Conservation (phyloP, 2,329 filamentous ascomycete genomes). For the Curvularia sp. region DNA sequence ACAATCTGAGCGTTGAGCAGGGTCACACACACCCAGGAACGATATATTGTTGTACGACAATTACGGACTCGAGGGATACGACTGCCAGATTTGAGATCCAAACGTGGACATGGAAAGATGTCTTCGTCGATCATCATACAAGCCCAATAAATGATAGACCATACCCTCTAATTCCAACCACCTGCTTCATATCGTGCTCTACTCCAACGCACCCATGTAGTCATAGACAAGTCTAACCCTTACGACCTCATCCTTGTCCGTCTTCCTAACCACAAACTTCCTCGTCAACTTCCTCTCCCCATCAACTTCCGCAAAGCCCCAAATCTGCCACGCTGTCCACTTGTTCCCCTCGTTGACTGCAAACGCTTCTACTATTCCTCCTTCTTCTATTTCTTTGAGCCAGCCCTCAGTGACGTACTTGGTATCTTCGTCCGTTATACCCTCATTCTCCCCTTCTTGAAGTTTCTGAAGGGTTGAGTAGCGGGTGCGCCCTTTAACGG, state of each 20-base stretch:
- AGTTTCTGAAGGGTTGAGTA: slow-evolving; percentile 52
- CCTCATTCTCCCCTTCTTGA: slow-evolving; percentile 31
- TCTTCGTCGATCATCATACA: background rate
- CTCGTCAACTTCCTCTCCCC: slow-evolving; percentile 44
- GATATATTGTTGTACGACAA: slow-evolving; percentile 10
- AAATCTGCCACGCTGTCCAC: slow-evolving; percentile 48
- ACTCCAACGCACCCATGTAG: slow-evolving; percentile 36
- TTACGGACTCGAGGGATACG: slow-evolving; percentile 7
- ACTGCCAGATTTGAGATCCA: slow-evolving; percentile 2
- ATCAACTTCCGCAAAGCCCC: slow-evolving; percentile 44
- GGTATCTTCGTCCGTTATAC: slow-evolving; percentile 29
- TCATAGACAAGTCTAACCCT: slow-evolving; percentile 47
- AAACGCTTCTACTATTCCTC: slow-evolving; percentile 45
- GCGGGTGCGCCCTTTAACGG: slow-evolving; percentile 66
- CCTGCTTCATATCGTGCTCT: background rate
- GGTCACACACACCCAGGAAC: slow-evolving; percentile 8
- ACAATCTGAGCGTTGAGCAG: slow-evolving; percentile 3
- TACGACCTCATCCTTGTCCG: slow-evolving; percentile 37
- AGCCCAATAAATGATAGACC: background rate
- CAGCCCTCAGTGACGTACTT: slow-evolving; percentile 39
- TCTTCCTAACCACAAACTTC: slow-evolving; percentile 45
- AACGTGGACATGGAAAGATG: background rate
- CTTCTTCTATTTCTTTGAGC: slow-evolving; percentile 38
- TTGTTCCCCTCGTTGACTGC: slow-evolving; percentile 45
- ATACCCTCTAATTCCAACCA: background rate